These are phyloP conservation scores for Sonneratia alba DNA, from an alignment of 345 rosid genomes.

Conservation along the genomic window DNA sequence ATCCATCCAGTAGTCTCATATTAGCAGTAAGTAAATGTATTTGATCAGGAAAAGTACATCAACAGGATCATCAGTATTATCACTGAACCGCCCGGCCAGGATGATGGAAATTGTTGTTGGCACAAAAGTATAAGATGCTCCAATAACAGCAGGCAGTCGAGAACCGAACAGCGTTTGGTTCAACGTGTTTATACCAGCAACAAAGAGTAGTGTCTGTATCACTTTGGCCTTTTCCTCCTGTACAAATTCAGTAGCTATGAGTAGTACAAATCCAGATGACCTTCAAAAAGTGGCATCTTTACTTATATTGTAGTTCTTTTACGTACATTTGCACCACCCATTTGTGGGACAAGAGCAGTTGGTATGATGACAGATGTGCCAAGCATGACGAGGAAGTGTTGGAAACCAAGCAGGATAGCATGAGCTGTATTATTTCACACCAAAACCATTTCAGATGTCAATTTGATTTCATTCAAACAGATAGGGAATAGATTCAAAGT, in stretches of 20 bases:
- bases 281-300: background rate
- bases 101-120: slow-evolving; percentile 94
- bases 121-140: slow-evolving; percentile 88
- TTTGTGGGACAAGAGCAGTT: slow-evolving; percentile 93
- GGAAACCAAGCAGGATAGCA: slow-evolving; percentile 95
- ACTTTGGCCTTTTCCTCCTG: slow-evolving; percentile 95
- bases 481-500: background rate
- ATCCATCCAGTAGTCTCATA: slow-evolving; percentile 6
- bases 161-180: slow-evolving; percentile 72
- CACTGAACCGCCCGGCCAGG: slow-evolving; percentile 83
- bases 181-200: slow-evolving; percentile 94
- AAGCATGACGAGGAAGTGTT: slow-evolving; percentile 95
- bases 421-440: slow-evolving; percentile 49
- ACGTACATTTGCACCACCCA: slow-evolving; percentile 99
- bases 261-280: background rate
- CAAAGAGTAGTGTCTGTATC: slow-evolving; percentile 93
- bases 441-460: slow-evolving; percentile 7
- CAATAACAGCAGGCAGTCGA: slow-evolving; percentile 89
- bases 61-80: slow-evolving; percentile 36
- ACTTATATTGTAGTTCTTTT: background rate
- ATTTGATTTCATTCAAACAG: slow-evolving; percentile 1
- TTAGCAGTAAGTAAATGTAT: background rate
- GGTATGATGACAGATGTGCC: slow-evolving; percentile 90
- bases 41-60: slow-evolving; percentile 39
- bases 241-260: slow-evolving; percentile 8